Conservation (phyloP, 352 stramenopile genomes). For the Discostella stelligera region DNA sequence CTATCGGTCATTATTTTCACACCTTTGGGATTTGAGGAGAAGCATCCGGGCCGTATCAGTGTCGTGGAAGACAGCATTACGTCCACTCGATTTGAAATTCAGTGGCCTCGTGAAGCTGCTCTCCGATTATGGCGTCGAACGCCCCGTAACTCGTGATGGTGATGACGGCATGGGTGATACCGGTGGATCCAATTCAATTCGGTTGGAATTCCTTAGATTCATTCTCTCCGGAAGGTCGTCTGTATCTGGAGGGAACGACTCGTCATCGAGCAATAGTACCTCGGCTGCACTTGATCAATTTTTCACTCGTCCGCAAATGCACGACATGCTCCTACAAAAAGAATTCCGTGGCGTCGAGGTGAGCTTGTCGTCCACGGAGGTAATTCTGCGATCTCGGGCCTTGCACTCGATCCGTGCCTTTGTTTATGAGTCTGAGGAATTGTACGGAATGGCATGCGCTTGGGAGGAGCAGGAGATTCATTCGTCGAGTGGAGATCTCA, state of each 20-base stretch:
- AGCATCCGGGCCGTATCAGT: conserved; percentile 38
- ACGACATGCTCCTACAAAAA: conserved; percentile 70
- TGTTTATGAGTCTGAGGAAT: conserved; percentile 55
- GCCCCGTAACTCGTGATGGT: background rate
- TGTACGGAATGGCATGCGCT: conserved; percentile 54
- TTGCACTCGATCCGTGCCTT: conserved; percentile 54
- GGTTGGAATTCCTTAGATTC: conserved; percentile 62
- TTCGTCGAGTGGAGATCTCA: conserved; percentile 6
- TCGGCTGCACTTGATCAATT: conserved; percentile 80
- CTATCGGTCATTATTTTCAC: conserved; percentile 59
- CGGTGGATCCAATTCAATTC: conserved; percentile 15
- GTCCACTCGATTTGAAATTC: conserved; percentile 75
- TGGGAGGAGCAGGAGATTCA: conserved; percentile 1
- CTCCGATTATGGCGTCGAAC: conserved; percentile 58
- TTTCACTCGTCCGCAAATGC: conserved; percentile 72
- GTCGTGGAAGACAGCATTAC: conserved; percentile 63
- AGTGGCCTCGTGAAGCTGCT: conserved; percentile 52
- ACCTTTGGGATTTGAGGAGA: conserved; percentile 47
- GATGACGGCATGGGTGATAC: background rate
- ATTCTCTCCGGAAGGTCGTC: conserved; percentile 65
- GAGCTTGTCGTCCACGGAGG: conserved; percentile 64
- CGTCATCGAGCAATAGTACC: conserved; percentile 13
- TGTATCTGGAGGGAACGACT: conserved; percentile 18
- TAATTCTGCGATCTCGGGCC: conserved; percentile 44
- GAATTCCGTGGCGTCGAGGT: conserved; percentile 56